Evolutionary conservation across 768 basidiomycete species (phyloP).

Genomic region (Suillus tomentosus): DNA sequence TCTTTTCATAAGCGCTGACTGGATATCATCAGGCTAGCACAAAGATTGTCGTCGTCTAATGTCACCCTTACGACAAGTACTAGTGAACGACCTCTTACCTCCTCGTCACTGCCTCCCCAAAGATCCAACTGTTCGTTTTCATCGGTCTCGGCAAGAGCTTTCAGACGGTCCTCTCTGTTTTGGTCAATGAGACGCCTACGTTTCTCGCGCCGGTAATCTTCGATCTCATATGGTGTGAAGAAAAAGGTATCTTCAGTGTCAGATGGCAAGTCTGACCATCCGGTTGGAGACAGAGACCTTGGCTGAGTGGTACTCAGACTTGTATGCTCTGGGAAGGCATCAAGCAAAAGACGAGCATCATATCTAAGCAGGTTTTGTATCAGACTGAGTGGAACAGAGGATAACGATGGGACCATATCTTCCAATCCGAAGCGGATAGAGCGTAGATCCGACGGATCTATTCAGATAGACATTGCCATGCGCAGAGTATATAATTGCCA

Average conservation of each 20-base stretch:
- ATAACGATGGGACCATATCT: constrained; percentile 25
- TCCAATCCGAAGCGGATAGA: constrained; percentile 3
- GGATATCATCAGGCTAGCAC: constrained; percentile 56
- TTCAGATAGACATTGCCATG: constrained; percentile 9
- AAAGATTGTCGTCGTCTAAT: not conserved
- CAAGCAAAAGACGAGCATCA: constrained; percentile 76
- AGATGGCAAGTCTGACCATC: constrained; percentile 86
- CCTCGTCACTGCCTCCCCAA: constrained; percentile 74
- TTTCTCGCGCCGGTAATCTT: constrained; percentile 69
- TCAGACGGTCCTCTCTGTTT: constrained; percentile 65
- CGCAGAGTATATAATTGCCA: constrained; percentile 2
- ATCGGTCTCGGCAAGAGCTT: constrained; percentile 48
- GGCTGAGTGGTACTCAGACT: not conserved
- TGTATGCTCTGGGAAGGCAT: constrained; percentile 40
- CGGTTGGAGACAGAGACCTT: constrained; percentile 48
- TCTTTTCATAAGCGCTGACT: constrained; percentile 68
- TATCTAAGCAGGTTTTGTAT: constrained; percentile 53
- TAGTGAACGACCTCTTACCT: constrained; percentile 42
- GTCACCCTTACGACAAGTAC: not conserved
- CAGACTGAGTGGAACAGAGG: constrained; percentile 14
- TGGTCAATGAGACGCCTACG: constrained; percentile 61
- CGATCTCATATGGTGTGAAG: constrained; percentile 64
- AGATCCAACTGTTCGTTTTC: constrained; percentile 43
- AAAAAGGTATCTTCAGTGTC: constrained; percentile 87
- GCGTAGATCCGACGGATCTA: constrained; percentile 14